Evolutionary conservation across 108 stramenopile genomes (phyloP), one percentile per base, ranked within the genome.

Genomic region (Seminavis robusta): DNA sequence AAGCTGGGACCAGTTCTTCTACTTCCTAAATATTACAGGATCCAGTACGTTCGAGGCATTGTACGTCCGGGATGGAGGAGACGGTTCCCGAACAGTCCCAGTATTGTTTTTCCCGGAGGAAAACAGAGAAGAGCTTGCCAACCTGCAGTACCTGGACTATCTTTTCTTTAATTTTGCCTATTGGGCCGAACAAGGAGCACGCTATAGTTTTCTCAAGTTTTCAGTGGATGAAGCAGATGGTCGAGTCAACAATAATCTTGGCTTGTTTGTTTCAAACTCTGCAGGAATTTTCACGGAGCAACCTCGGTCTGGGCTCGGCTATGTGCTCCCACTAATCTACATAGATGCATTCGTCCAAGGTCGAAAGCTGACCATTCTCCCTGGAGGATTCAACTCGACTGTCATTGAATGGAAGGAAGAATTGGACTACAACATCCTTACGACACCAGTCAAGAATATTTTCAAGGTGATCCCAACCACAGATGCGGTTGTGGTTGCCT

Each of bases 251-350:
- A n/a, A n/a, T n/a, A 39, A 21, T 24, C 31, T 25, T 32, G 40
- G 47, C 24, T 33, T n/a, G 7, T 37, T 20, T 32, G 20, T 47
- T 33, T 47, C 16, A 10, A 11, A 33, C 4, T 42, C 2, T 23
- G n/a, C 20, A 31, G n/a, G n/a, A n/a, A 3, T 13, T 0, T 1
- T 30, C 41, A 39, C 38, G 30, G 67, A 68, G 32, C 61, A 59
- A 6, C 67, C 67, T 13, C 43, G 33, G 5, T 34, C 50, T 33
- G 56, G 47, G 4, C 59, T 59, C 15, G 67, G 67, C n/a, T 44
- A 51, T 24, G 48, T 68, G 4, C n/a, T 61, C 11, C 67, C 67
- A 4, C 41, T 61, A 0, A 17, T 58, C 26, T 61, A 53, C 32
- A 50, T 59, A 33, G 65, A 67, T 25, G 57, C 34, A 9, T 9